Evolutionary conservation across 345 rosid species (phyloP), one percentile per base, ranked within the genome.

Genomic region (Stellera chamaejasme): DNA sequence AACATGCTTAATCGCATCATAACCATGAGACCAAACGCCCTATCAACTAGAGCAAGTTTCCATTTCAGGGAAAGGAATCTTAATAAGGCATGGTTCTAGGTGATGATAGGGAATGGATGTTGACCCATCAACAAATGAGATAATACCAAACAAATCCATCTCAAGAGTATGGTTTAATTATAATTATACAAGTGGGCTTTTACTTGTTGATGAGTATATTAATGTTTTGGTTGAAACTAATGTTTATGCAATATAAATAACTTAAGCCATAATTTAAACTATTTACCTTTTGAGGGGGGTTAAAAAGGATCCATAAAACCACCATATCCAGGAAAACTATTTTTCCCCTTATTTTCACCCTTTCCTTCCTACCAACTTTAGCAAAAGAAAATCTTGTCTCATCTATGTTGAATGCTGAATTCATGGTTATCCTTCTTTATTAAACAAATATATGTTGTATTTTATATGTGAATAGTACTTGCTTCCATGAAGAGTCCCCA

Each of bases 121-220:
- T 81, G 96, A 93, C 96, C 87, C 66, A 77, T 82, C 96, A 93
- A 93, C 97, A 73, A 87, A 68, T 67, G 73, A 68, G 91, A 88
- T 86, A 88, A 86, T 75, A 82, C 82, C 84, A 89, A 84, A 82
- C 80, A 72, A 82, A 77, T 74, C 83, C 78, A 75, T 69, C 81
- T 74, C 64, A 69, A 60, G 54, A 49, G 25, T 66, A 66, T 64
- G 49, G 58, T 68, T 65, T 72, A 60, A 59, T 25, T 23, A 55
- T 72, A 60, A 59, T 25, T 23, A 55, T 58, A 53, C 77, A 79
- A 82, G 76, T 65, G 75, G 79, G 66, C 39, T 64, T 64, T 71
- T 80, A 76, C 71, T 74, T 74, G 66, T 64, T 58, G 58, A 54
- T 60, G 55, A 64, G 58, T 71, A 70, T 74, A 66, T 41, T 79